Evolutionary conservation across 225 moss, liverwort and hornwort genomes (phyloP).

Genomic region (Marchantia paleacea): DNA sequence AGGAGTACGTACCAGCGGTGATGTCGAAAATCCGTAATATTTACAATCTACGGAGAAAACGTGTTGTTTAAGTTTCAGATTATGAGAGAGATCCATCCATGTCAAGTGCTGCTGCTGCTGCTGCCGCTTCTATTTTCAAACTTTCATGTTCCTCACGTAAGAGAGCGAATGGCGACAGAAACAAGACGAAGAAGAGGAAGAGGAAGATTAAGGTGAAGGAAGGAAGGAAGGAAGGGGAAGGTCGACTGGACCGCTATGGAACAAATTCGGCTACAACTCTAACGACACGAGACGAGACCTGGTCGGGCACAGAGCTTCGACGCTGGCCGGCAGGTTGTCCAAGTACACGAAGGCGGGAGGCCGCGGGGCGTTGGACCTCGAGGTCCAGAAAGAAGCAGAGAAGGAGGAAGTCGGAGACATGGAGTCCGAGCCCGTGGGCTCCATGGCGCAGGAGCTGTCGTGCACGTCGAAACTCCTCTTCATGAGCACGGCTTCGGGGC

Average conservation of each 20-base stretch:
- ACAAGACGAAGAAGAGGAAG: neutral
- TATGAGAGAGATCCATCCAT: neutral
- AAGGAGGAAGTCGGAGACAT: slow-evolving; percentile 4
- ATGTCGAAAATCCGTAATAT: neutral
- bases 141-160: neutral
- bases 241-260: too few relatives aligned
- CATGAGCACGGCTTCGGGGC: slow-evolving; percentile 5
- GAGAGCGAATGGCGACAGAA: neutral
- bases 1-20: neutral
- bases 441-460: neutral
- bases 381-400: neutral
- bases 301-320: slow-evolving; percentile 1
- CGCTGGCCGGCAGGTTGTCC: slow-evolving; percentile 4
- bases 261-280: neutral
- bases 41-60: slow-evolving; percentile 12
- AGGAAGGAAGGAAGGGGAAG: too few relatives aligned
- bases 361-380: neutral
- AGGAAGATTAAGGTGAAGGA: too few relatives aligned
- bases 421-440: neutral
- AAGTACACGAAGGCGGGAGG: slow-evolving; percentile 11
- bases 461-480: neutral
- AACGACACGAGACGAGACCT: slow-evolving; percentile 18
- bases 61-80: slow-evolving; percentile 10
- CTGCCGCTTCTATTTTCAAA: neutral
- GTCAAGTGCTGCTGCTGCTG: neutral